A percentile compares a stretch with the other conserved stretches of the same genome.
Evolutionary conservation across 805 yeast species (phyloP).

Genomic region (Saturnispora mendoncae): DNA sequence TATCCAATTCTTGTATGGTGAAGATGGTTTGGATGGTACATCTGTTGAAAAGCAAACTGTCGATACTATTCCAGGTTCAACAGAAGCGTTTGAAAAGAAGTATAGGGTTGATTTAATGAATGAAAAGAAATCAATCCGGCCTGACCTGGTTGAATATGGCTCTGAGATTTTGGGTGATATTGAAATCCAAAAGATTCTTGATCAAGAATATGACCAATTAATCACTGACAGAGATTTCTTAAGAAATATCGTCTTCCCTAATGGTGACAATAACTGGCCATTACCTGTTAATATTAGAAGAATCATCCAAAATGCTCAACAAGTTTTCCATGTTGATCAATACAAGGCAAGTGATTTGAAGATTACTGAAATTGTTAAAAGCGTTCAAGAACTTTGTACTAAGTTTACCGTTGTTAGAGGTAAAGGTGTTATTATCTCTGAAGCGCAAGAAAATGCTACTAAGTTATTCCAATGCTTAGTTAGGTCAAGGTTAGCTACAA

Average conservation of each 20-base stretch:
- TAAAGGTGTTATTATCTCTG: conserved; percentile 55
- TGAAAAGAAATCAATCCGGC: conserved; percentile 47
- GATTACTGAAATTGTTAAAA: conserved; percentile 65
- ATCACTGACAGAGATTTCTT: conserved; percentile 67
- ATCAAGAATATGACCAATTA: conserved; percentile 76
- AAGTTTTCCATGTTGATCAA: conserved; percentile 89
- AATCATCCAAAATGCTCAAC: conserved; percentile 93
- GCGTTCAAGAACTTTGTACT: conserved; percentile 60
- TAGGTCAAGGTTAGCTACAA: conserved; percentile 84
- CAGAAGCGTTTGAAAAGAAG: conserved; percentile 68
- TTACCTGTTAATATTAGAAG: conserved; percentile 96
- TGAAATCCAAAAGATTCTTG: conserved; percentile 69
- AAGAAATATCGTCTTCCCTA: conserved; percentile 73
- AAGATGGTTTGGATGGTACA: conserved; percentile 97
- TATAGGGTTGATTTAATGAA: conserved; percentile 84
- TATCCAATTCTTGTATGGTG: conserved; percentile 95
- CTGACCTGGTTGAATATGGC: conserved; percentile 77
- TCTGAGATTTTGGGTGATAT: conserved; percentile 86
- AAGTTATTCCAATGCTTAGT: conserved; percentile 81
- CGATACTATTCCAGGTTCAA: conserved; percentile 92
- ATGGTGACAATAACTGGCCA: conserved; percentile 97
- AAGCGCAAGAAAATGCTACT: conserved; percentile 91
- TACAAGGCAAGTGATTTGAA: conserved; percentile 85
- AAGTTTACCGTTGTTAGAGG: conserved; percentile 79
- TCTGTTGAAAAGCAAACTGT: conserved; percentile 94